Conservation (phyloP, 495 filamentous ascomycete genomes). For the Aspergillus sclerotiicarbonarius region DNA sequence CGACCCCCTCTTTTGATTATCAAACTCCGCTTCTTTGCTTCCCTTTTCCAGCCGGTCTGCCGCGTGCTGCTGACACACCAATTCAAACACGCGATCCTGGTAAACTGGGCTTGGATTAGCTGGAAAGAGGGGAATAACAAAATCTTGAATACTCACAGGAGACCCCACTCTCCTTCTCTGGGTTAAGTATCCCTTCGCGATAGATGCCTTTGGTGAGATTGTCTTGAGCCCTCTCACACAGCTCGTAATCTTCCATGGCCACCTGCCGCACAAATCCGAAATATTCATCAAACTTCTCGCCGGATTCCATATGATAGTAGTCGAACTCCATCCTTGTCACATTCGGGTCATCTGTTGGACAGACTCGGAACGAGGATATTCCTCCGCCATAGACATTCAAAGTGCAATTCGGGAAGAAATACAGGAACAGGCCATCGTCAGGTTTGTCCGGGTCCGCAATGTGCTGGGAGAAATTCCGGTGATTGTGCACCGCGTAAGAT, state of each 20-base stretch:
- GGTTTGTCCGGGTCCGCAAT: constrained; percentile 56
- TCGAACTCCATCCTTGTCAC: constrained; percentile 63
- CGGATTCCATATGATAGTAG: constrained; percentile 54
- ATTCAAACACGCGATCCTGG: constrained; percentile 53
- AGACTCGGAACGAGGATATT: constrained; percentile 59
- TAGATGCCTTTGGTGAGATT: constrained; percentile 57
- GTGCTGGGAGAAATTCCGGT: constrained; percentile 57
- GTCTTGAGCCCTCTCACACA: constrained; percentile 58
- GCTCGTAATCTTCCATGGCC: constrained; percentile 58
- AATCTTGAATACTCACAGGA: constrained; percentile 38
- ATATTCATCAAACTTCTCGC: constrained; percentile 58
- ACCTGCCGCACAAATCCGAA: constrained; percentile 61
- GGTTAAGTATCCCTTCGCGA: constrained; percentile 57
- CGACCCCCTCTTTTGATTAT: constrained; percentile 12
- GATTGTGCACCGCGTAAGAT: constrained; percentile 56
- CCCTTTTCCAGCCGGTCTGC: constrained; percentile 26
- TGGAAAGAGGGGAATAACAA: background rate
- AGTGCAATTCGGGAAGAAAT: constrained; percentile 62
- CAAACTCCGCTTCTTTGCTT: constrained; percentile 6
- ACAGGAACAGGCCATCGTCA: constrained; percentile 56
- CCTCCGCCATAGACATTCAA: constrained; percentile 61
- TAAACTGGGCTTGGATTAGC: constrained; percentile 40
- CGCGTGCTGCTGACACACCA: constrained; percentile 50
- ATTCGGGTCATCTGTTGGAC: constrained; percentile 51
- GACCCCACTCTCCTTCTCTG: constrained; percentile 57